phyloP scores from a whole-genome alignment of 2,329 filamentous ascomycete genomes.

The Claviceps pusilla region DNA sequence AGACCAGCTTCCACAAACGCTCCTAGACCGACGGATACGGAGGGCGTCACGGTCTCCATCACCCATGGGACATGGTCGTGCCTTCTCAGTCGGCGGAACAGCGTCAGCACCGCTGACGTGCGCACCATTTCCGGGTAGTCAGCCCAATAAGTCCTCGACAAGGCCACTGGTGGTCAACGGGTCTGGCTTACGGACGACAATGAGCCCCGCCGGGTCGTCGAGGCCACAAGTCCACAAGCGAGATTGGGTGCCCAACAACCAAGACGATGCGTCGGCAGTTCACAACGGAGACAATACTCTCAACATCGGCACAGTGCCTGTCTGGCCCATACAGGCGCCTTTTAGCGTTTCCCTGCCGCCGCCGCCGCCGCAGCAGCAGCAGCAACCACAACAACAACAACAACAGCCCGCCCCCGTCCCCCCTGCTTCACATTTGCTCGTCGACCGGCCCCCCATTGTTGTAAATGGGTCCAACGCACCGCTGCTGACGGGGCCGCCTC shows the following conservation, averaged over 20 bases:
- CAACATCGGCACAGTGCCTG: conserved; percentile 11
- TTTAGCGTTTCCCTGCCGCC: conserved; percentile 3
- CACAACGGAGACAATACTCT: conserved; percentile 15
- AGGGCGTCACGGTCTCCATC: conserved; percentile 42
- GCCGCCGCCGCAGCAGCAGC: not conserved
- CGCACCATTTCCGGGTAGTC: conserved; percentile 22
- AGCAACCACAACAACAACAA: no score
- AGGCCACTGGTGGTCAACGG: conserved; percentile 41
- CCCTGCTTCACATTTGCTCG: conserved; percentile 6
- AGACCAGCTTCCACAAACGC: conserved; percentile 37
- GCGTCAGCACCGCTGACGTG: conserved; percentile 24
- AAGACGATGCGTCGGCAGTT: conserved; percentile 10
- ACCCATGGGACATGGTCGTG: conserved; percentile 34
- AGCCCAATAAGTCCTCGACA: conserved; percentile 17
- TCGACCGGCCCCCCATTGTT: conserved; percentile 18
- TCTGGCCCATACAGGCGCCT: conserved; percentile 1
- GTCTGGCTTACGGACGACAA: conserved; percentile 24
- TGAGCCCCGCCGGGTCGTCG: conserved; percentile 8
- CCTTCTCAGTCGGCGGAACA: conserved; percentile 26
- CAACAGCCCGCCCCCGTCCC: no score
- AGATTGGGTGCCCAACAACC: not conserved
- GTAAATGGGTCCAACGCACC: conserved; percentile 20
- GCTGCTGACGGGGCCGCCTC: conserved; percentile 5
- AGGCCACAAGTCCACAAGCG: conserved; percentile 5
- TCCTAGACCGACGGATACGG: conserved; percentile 38